A percentile compares a stretch with the other conserved stretches of the same genome.
These are phyloP conservation scores for Penicillium subrubescens DNA, from an alignment of 495 filamentous ascomycete species.

Conservation along the genomic window DNA sequence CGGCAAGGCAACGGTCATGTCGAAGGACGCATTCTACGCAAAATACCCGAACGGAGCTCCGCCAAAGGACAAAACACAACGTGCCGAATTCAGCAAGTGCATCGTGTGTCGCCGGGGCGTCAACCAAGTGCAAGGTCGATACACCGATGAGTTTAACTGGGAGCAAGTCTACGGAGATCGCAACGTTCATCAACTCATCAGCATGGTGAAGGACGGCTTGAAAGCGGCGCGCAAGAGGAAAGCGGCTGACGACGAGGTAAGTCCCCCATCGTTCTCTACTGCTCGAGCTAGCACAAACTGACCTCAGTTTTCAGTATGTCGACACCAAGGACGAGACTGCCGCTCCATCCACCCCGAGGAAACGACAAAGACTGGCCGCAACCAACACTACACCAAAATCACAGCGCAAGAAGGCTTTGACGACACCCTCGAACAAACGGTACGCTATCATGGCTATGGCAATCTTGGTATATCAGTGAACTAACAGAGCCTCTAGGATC, in stretches of 20 bases:
- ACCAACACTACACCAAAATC: constrained; percentile 61
- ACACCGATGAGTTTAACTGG: constrained; percentile 93
- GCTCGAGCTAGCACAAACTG: neutral
- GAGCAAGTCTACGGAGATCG: constrained; percentile 74
- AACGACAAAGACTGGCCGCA: constrained; percentile 55
- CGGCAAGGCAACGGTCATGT: constrained; percentile 81
- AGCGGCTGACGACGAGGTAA: constrained; percentile 52
- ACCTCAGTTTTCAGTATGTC: constrained; percentile 30
- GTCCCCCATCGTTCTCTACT: constrained; percentile 5
- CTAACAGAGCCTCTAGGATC: constrained; percentile 49
- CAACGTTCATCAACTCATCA: constrained; percentile 63
- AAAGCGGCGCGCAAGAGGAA: constrained; percentile 56
- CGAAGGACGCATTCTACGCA: constrained; percentile 61
- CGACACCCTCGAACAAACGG: constrained; percentile 74
- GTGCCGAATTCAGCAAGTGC: constrained; percentile 78
- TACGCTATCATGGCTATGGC: constrained; percentile 21
- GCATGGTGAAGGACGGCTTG: constrained; percentile 64
- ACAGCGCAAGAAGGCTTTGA: constrained; percentile 53
- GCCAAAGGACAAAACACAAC: constrained; percentile 59
- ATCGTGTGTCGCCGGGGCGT: constrained; percentile 90
- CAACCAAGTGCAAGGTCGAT: constrained; percentile 82
- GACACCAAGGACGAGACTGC: constrained; percentile 49
- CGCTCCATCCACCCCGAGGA: constrained; percentile 59
- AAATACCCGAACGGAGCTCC: constrained; percentile 77
- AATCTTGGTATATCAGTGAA: neutral